Evolutionary conservation across 768 basidiomycete genomes (phyloP), one percentile per base, ranked within the genome.

Genomic region (Phanerochaete carnosa): DNA sequence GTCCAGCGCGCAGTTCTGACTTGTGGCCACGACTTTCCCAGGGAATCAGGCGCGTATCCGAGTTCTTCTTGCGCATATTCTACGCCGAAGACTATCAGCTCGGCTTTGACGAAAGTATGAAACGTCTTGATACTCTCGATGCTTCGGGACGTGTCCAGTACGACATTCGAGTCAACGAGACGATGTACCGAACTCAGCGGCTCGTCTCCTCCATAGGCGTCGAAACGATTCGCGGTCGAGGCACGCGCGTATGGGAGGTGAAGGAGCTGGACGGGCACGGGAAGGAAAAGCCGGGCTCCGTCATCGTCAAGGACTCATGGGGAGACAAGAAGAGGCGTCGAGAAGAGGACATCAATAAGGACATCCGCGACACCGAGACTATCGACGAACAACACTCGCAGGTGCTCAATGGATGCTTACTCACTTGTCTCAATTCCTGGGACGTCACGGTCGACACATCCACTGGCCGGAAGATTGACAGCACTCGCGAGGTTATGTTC

Each of bases 171-270:
- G 33, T 45, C 25, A 39, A 23, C 12, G 45, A 46, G 2, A 28
- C 19, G 16, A 43, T 8, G 30, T 63, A 55, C 52, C 50, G 59
- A 3, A 63, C 62, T 3, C 33, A 37, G 37, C 28, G 47, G 1
- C 16, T 46, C 13, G 15, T 63, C 2, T 59, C 62, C 11, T 22
- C 30, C 23, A 37, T 55, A 22, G 59, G 64, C 35, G 57, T 61
- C 15, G 55, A 58, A 26, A 19, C 52, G 7, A 33, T 62, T 15
- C 56, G 32, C 43, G 57, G 64, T 19, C 39, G 57, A 9, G 64
- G 64, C 13, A 64, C 64, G 2, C 64, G 64, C 8, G 64, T 64
- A 9, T 64, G 60, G 60, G 49, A 62, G 26, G 64, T 55, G 2
- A 45, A 19, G 30, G 8, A 53, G 12, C 23, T 33, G 3, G 57